A percentile compares a stretch with the other conserved stretches of the same genome.
Evolutionary conservation across 768 basidiomycete genomes (phyloP).

Genomic region (Solioccasus polychromus): DNA sequence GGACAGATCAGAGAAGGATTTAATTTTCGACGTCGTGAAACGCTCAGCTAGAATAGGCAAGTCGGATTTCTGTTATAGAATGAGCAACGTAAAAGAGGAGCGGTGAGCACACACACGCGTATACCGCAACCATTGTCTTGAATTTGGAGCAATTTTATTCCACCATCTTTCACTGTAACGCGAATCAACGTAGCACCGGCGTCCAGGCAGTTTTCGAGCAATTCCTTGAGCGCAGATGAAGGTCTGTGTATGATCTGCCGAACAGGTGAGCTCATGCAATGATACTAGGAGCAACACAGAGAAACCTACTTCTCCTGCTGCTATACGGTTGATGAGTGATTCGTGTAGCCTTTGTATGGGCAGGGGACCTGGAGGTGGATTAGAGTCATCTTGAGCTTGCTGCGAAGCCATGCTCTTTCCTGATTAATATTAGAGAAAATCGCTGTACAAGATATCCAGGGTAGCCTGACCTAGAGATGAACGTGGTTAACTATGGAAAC

Average conservation of each 20-base stretch:
- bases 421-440: too few species aligned
- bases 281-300: background rate
- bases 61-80: constrained; percentile 65
- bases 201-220: constrained; percentile 94
- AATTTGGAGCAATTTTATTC: constrained; percentile 91
- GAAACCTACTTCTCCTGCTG: constrained; percentile 65
- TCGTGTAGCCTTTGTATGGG: constrained; percentile 78
- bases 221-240: constrained; percentile 92
- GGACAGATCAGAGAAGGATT: constrained; percentile 80
- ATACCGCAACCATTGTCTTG: constrained; percentile 98
- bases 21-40: constrained; percentile 93
- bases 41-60: constrained; percentile 89
- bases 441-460: too few species aligned
- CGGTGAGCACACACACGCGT: constrained; percentile 49
- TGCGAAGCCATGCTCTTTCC: constrained; percentile 14
- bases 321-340: constrained; percentile 87
- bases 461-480: too few species aligned
- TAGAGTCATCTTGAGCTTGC: constrained; percentile 10
- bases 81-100: background rate
- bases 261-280: constrained; percentile 16
- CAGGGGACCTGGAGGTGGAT: constrained; percentile 41
- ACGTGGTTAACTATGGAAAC: too few species aligned
- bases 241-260: constrained; percentile 82
- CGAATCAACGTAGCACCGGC: constrained; percentile 86
- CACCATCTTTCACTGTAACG: constrained; percentile 91